Conservation (phyloP, 805 yeast genomes). For the Candida ovalis region DNA sequence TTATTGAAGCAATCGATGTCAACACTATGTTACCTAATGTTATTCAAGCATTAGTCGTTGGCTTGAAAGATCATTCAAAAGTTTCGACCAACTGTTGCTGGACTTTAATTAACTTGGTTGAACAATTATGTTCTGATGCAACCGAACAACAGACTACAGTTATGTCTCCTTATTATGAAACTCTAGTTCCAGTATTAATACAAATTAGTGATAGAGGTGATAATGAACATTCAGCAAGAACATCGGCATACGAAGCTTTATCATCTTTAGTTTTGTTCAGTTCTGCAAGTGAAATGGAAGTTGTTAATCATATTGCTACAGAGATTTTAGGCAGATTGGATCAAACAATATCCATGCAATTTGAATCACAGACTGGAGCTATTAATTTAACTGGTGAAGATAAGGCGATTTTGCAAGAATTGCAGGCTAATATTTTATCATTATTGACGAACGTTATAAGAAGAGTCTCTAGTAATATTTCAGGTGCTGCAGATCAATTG, state of each 20-base stretch:
- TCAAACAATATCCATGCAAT: constrained; percentile 59
- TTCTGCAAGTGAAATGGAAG: constrained; percentile 62
- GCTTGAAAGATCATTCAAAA: constrained; percentile 88
- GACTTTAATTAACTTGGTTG: constrained; percentile 89
- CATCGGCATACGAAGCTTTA: constrained; percentile 95
- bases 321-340: constrained; percentile 73
- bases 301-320: constrained; percentile 69
- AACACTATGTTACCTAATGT: constrained; percentile 65
- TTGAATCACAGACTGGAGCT: constrained; percentile 31
- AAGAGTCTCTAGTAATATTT: constrained; percentile 66
- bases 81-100: constrained; percentile 97
- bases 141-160: constrained; percentile 48
- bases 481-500: constrained; percentile 70
- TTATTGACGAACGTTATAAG: constrained; percentile 80
- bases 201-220: constrained; percentile 67
- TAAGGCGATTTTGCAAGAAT: constrained; percentile 74
- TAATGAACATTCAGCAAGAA: constrained; percentile 83
- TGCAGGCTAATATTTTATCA: constrained; percentile 77
- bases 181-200: constrained; percentile 65
- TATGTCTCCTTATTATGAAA: constrained; percentile 70
- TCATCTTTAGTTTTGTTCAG: constrained; percentile 76
- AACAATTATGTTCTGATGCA: constrained; percentile 65
- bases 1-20: constrained; percentile 69
- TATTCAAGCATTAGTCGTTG: constrained; percentile 67
- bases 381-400: constrained; percentile 52